Evolutionary conservation across 1,284 basidiomycete genomes (phyloP), one percentile per base, ranked within the genome.

Genomic region (Clitocybe nebularis): DNA sequence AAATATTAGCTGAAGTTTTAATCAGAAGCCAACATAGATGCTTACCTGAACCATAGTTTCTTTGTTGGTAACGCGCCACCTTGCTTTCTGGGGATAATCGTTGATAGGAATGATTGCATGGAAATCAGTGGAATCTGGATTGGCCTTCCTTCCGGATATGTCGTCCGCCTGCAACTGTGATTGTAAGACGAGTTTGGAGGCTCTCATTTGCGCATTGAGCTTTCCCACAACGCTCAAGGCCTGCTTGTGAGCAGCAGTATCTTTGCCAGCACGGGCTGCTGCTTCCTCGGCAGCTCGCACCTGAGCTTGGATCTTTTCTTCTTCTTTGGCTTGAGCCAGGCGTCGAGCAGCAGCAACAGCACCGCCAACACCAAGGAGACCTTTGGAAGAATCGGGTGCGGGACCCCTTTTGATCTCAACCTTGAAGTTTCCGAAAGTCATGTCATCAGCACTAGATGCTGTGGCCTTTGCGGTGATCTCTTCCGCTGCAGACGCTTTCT

Each of bases 1-100:
- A 21, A 57, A n/a, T 19, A 14, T 38, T 22, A 36, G 36, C 32
- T 17, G 28, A 24, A 23, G 21, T 14, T 39, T 35, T 19, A 16
- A 19, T 11, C 11, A 24, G 28, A 43, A 21, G 5, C 24, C 30
- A 25, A 11, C 33, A 36, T 23, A 25, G 23, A 47, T 41, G 66
- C 79, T 45, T 55, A 88, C 86, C 66, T 93, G 86, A 35, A 90
- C 88, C 93, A 99, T 98, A n/a, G 95, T 96, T 69, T 99, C 96
- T 75, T 99, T 99, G 73, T 99, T 99, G 19, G 96, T 99, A 48
- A 98, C 95, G 57, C 93, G 85, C 96, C 96, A 99, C 51, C 96
- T 81, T 25, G 96, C 96, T 67, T 97, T 97, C 69, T 99, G 95
- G 45, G 92, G 92, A 63, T 94, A 96, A 64, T 95, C 93, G 67